Evolutionary conservation across 768 basidiomycete genomes (phyloP).

Genomic region (Tubosaeta sp.): DNA sequence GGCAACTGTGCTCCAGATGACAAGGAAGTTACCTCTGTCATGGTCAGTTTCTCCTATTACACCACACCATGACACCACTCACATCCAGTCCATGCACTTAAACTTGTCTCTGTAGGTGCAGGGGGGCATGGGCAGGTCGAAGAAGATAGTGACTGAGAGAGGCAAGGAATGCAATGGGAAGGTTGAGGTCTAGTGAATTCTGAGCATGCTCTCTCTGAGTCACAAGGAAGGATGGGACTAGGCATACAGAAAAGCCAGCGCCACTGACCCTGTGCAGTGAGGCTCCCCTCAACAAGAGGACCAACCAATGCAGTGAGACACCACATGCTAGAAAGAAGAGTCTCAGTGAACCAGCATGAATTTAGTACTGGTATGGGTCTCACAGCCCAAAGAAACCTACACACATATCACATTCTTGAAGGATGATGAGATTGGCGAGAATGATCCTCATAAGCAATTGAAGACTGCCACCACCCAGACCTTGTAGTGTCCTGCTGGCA

Average conservation of each 20-base stretch:
- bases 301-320: conserved; percentile 30
- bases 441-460: conserved; percentile 35
- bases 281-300: conserved; percentile 34
- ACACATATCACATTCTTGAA: conserved; percentile 38
- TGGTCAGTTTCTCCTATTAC: not conserved
- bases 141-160: conserved; percentile 19
- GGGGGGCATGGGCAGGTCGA: conserved; percentile 32
- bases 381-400: conserved; percentile 23
- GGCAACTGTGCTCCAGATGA: conserved; percentile 29
- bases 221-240: not conserved
- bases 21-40: conserved; percentile 33
- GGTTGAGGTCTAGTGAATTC: conserved; percentile 33
- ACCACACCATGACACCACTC: not conserved
- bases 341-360: not conserved
- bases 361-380: not conserved
- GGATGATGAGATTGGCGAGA: conserved; percentile 39
- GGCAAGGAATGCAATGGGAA: conserved; percentile 32
- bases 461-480: conserved; percentile 35
- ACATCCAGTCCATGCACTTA: conserved; percentile 38
- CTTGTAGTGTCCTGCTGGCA: conserved; percentile 29
- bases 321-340: conserved; percentile 24
- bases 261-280: conserved; percentile 34
- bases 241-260: conserved; percentile 41
- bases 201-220: not conserved
- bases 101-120: conserved; percentile 32